These are phyloP conservation scores for Cercospora sp. DNA, from an alignment of 2,329 filamentous ascomycete species.

Conservation along the genomic window DNA sequence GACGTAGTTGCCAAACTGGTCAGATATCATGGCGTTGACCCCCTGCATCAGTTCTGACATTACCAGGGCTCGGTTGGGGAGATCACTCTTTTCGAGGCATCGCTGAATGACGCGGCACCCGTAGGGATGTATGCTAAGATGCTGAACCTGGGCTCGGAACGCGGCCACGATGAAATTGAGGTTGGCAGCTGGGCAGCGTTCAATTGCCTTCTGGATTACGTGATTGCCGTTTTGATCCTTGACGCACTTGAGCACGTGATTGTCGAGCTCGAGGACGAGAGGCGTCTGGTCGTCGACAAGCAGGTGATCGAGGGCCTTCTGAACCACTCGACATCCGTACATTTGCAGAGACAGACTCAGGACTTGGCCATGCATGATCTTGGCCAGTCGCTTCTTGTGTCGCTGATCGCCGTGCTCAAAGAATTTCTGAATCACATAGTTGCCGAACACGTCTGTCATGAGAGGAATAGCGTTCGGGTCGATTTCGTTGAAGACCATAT, in stretches of 20 bases:
- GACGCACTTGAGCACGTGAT: conserved; percentile 73
- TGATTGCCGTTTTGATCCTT: conserved; percentile 93
- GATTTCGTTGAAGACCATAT: conserved; percentile 85
- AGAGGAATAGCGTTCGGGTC: conserved; percentile 79
- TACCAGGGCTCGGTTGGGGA: conserved; percentile 65
- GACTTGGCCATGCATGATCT: conserved; percentile 84
- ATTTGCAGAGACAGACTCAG: conserved; percentile 78
- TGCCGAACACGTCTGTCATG: conserved; percentile 96
- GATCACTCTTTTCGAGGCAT: conserved; percentile 78
- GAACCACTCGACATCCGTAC: conserved; percentile 93
- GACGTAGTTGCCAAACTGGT: conserved; percentile 96
- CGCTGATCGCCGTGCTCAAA: conserved; percentile 93
- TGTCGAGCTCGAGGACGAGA: conserved; percentile 79
- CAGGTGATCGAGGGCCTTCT: conserved; percentile 91
- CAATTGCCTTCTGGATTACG: conserved; percentile 91
- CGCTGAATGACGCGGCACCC: conserved; percentile 93
- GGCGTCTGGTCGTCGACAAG: conserved; percentile 87
- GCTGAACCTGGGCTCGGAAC: conserved; percentile 72
- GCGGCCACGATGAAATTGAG: conserved; percentile 83
- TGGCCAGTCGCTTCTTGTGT: conserved; percentile 84
- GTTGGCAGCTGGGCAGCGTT: conserved; percentile 72
- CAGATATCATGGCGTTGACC: conserved; percentile 71
- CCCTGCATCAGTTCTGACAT: conserved; percentile 76
- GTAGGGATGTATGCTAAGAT: conserved; percentile 76
- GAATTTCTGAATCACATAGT: conserved; percentile 97